These are phyloP conservation scores for Entoloma clypeatum DNA, from an alignment of 1,284 basidiomycete species.

Conservation along the genomic window DNA sequence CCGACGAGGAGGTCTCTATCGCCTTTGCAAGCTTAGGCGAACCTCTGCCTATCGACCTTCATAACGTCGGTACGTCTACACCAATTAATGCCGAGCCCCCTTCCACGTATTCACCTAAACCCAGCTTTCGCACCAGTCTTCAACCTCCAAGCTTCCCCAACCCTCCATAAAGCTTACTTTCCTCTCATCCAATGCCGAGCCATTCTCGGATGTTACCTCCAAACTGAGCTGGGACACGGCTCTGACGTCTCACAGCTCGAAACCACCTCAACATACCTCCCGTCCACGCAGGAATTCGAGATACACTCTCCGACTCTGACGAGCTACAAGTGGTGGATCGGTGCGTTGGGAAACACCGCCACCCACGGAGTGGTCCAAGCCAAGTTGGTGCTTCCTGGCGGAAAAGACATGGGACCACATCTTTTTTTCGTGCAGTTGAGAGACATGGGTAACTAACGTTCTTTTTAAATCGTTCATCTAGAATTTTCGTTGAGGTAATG, in stretches of 20 bases:
- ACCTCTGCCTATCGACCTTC: constrained; percentile 47
- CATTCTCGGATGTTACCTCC: constrained; percentile 69
- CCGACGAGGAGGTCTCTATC: constrained; percentile 39
- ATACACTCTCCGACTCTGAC: constrained; percentile 76
- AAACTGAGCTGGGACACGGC: constrained; percentile 77
- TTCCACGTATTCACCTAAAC: not conserved
- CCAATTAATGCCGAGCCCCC: not conserved
- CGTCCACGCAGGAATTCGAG: constrained; percentile 66
- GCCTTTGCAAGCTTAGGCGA: constrained; percentile 52
- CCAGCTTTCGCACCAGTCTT: constrained; percentile 68
- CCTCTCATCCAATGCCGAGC: constrained; percentile 48
- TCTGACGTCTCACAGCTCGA: constrained; percentile 69
- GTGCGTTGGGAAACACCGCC: constrained; percentile 65
- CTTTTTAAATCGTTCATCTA: not conserved
- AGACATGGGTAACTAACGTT: constrained; percentile 41
- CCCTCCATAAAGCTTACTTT: constrained; percentile 48
- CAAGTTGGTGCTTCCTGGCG: constrained; percentile 62
- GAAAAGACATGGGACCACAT: constrained; percentile 70
- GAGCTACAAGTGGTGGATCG: constrained; percentile 84
- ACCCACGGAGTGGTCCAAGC: constrained; percentile 82
- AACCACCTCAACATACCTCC: constrained; percentile 75
- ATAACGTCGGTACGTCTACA: constrained; percentile 49
- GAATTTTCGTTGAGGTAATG: not conserved
- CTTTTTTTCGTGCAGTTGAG: constrained; percentile 73
- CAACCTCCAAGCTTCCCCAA: constrained; percentile 51